These are phyloP conservation scores for Botrytis hyacinthi DNA, from an alignment of 2,329 filamentous ascomycete genomes.

Conservation along the genomic window DNA sequence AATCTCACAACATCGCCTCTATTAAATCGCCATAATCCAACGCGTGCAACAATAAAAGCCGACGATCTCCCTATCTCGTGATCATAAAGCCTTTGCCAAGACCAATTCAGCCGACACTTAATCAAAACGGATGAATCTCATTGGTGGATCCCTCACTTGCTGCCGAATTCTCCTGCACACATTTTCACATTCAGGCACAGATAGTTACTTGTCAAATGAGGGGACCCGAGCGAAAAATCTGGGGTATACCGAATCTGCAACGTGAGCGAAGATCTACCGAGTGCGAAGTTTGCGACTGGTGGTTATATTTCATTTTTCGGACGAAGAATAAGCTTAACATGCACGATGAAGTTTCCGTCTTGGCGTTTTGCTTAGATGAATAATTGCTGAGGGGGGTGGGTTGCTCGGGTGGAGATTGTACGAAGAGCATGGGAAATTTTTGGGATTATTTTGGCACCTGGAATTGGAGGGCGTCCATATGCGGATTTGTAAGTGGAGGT, in stretches of 20 bases:
- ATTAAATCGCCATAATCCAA: background rate
- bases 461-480: background rate
- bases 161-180: background rate
- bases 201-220: background rate
- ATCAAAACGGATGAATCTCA: background rate
- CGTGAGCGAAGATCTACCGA: background rate
- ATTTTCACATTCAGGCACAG: conserved; percentile 2
- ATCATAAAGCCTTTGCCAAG: conserved; percentile 1
- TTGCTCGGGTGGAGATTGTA: conserved; percentile 1
- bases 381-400: background rate
- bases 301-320: background rate
- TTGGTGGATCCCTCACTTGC: background rate
- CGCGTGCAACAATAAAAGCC: background rate
- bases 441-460: background rate
- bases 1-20: background rate
- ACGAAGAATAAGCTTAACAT: background rate
- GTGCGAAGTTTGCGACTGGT: background rate
- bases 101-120: background rate
- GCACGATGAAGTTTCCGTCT: conserved; percentile 5
- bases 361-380: background rate
- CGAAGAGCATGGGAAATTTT: background rate
- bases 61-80: background rate
- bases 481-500: background rate
- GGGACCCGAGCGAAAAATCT: background rate
- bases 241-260: background rate